Evolutionary conservation across 768 basidiomycete genomes (phyloP), one percentile per base, ranked within the genome.

Genomic region (Boletus reticuloceps): DNA sequence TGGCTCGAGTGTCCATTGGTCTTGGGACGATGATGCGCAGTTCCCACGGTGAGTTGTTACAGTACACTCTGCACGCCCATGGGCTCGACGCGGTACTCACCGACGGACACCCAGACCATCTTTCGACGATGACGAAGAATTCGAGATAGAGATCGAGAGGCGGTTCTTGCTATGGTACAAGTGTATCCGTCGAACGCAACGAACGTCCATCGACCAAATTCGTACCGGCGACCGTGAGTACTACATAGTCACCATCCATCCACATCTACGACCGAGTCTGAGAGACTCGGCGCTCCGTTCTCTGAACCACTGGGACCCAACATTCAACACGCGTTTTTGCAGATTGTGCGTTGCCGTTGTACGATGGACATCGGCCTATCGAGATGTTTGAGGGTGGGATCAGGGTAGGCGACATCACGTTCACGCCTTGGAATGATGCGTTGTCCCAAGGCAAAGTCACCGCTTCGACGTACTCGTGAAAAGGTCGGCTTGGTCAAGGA

Each of bases 161-260:
- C 56, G 57, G 42, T 67, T 58, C 22, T 29, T 66, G 19, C 36
- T 66, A 0, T 11, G 61, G 37, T 67, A 66, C 58, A 61, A 43
- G 50, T 68, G 65, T 22, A 63, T 67, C 37, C 61, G 66, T 47
- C 65, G 66, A 41, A 68, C 65, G 45, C 53, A 51, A 8, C 58
- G 43, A 14, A 47, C 46, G 39, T 54, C 58, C 17, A 44, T 67
- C n/a, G 65, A 65, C 29, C 62, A 67, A 62, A 39, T 65, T 3
- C 64, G 65, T 14, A 62, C 56, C 9, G 65, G 54, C 19, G 13
- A 56, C 20, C 34, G 64, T 65, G 53, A 49, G 64, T 52, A 22
- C 38, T n/a, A 22, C 2, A 22, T 20, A 39, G 17, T 39, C 17
- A 12, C 16, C 6, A n/a, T n/a, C 17, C 16, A 39, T 39, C 14